Base-by-base conservation (phyloP, 2,329 filamentous ascomycete genomes). In the Pseudogymnoascus sp. region DNA sequence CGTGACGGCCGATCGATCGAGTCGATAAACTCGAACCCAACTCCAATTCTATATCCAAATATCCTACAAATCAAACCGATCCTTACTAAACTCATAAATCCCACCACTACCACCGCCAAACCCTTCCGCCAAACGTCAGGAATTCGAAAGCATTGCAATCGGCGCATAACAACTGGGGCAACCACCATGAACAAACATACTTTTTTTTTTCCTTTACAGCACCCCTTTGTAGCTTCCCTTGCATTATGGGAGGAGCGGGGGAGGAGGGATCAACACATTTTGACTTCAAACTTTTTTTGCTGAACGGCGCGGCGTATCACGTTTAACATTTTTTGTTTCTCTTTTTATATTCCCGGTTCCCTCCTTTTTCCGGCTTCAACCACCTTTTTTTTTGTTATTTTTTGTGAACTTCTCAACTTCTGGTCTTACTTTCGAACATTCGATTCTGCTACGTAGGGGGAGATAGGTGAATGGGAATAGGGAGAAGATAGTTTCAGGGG, bases 141-240 rank as follows among this genome's bases (percentile, higher is more conserved):
- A 53, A 53, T 53, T 53, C 47, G 47, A 53, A 53, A 53, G 47
- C 47, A 53, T 53, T 53, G 47, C 47, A 53, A 53, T 18, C 47
- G 47, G 47, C 47, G 28, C 47, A 53, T 53, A 53, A 18, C 28
- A 53, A 53, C 18, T 33, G 47, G 47, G 47, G 47, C 47, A 53
- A 53, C n/a, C 9, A 53, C 47, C 28, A 53, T 53, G 47, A 33
- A 53, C 47, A 53, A 53, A 18, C 47, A 50, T 30, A 50, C 15
- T 15, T 50, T 25, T 15, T 25, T 15, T 15, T 30, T 53, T 14
- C 28, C 15, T 53, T 53, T 33, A 53, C 47, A 18, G 11, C 47
- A 53, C 25, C 47, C 47, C 25, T 30, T 30, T 33, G 28, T 33
- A 28, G 25, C 28, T 33, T 53, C 47, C 33, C 47, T 53, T 53